Conservation (phyloP, 2,329 filamentous ascomycete species). For the Albifimbria verrucaria region DNA sequence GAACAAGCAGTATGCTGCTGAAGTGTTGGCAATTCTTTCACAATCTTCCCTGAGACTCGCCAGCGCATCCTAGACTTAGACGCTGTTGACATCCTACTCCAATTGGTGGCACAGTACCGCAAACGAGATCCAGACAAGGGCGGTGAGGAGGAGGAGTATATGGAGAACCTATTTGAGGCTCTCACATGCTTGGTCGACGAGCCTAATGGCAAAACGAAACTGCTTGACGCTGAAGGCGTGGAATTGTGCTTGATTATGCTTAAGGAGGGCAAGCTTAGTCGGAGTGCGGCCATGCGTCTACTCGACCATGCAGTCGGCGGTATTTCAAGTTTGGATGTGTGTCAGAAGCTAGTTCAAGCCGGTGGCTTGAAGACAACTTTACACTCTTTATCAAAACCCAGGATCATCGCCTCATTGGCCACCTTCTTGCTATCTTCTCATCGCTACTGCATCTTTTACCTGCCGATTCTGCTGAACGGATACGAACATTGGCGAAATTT, state of each 20-base stretch:
- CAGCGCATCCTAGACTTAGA: conserved; percentile 61
- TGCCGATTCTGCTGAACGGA: conserved; percentile 71
- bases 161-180: conserved; percentile 89
- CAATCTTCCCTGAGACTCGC: conserved; percentile 70
- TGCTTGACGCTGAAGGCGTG: conserved; percentile 85
- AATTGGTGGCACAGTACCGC: conserved; percentile 80
- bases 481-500: conserved; percentile 87
- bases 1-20: conserved; percentile 93
- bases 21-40: conserved; percentile 84
- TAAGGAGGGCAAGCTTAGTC: conserved; percentile 81
- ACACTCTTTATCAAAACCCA: conserved; percentile 82
- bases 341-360: conserved; percentile 73
- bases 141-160: conserved; percentile 88
- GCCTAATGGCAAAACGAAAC: conserved; percentile 69
- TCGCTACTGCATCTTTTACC: conserved; percentile 78
- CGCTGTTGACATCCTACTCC: conserved; percentile 75
- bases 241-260: conserved; percentile 92
- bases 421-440: conserved; percentile 80
- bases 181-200: conserved; percentile 79
- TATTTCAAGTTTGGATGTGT: conserved; percentile 55
- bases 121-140: conserved; percentile 82
- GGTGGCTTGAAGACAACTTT: conserved; percentile 85
- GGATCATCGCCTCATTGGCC: conserved; percentile 68
- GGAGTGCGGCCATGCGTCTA: conserved; percentile 71
- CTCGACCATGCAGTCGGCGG: conserved; percentile 74